Evolutionary conservation across 345 rosid species (phyloP).

Genomic region (Eucalyptus lansdowneana): DNA sequence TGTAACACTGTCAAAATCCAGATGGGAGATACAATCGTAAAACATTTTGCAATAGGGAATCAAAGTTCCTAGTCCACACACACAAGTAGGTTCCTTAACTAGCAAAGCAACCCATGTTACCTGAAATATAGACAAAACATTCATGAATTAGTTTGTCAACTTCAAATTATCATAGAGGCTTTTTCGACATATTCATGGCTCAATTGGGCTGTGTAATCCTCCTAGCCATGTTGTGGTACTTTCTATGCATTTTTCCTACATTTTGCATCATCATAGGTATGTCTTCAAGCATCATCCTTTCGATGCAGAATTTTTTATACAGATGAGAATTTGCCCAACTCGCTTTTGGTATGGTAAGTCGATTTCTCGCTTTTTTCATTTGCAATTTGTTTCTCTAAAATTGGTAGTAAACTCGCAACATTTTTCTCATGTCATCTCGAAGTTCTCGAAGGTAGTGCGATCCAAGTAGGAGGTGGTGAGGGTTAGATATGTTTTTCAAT

Average conservation of each 20-base stretch:
- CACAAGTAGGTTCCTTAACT: neutral
- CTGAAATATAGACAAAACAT: neutral
- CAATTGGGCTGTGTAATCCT: too few species aligned
- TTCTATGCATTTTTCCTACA: neutral
- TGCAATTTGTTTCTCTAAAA: neutral
- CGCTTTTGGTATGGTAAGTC: neutral
- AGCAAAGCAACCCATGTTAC: neutral
- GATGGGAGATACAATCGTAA: neutral
- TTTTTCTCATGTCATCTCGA: too few species aligned
- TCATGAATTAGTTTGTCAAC: neutral
- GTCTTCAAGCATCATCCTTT: neutral
- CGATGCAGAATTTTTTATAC: neutral
- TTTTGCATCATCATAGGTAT: neutral
- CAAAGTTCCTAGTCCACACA: neutral
- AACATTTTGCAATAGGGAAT: neutral
- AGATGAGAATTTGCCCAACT: neutral
- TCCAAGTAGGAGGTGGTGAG: too few species aligned
- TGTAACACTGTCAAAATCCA: neutral
- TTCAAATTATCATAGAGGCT: neutral
- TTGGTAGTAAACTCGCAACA: too few species aligned
- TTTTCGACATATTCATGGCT: neutral
- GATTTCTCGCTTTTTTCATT: neutral
- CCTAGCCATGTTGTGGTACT: neutral
- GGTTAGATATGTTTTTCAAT: too few species aligned
- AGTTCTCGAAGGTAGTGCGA: too few species aligned